Evolutionary conservation across 352 stramenopile genomes (phyloP).

Genomic region (Pythium brachiatum): DNA sequence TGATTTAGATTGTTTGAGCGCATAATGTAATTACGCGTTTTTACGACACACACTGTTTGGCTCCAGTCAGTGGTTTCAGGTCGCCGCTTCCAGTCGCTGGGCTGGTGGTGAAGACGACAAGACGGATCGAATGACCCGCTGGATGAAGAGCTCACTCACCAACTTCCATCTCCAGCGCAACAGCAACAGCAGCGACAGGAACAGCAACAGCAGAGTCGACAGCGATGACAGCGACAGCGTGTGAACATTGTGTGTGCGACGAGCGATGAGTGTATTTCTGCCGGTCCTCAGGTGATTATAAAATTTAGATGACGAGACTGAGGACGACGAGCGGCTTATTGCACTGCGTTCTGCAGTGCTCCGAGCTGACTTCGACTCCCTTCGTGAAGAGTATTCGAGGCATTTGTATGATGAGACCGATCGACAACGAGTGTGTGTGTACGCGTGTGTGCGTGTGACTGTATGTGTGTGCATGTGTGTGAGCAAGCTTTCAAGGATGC

Average conservation of each 20-base stretch:
- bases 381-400: constrained; percentile 87
- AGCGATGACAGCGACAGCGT: background rate
- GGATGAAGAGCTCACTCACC: constrained; percentile 7
- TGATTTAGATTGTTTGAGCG: background rate
- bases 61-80: constrained; percentile 22
- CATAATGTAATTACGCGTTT: constrained; percentile 8
- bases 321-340: constrained; percentile 64
- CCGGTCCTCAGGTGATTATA: constrained; percentile 83
- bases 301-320: constrained; percentile 91
- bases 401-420: constrained; percentile 92
- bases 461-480: constrained; percentile 21
- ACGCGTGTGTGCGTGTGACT: constrained; percentile 15
- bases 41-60: constrained; percentile 15
- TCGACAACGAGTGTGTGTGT: constrained; percentile 21
- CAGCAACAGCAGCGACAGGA: background rate
- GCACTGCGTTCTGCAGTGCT: constrained; percentile 81
- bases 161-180: background rate
- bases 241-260: background rate
- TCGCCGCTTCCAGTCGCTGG: constrained; percentile 2
- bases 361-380: constrained; percentile 43
- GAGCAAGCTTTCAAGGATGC: constrained; percentile 65
- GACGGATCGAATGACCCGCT: background rate
- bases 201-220: background rate
- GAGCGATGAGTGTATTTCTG: background rate
- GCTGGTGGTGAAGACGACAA: background rate